These are phyloP conservation scores for Casuarina glauca DNA, from an alignment of 306 rosid genomes.

Conservation along the genomic window DNA sequence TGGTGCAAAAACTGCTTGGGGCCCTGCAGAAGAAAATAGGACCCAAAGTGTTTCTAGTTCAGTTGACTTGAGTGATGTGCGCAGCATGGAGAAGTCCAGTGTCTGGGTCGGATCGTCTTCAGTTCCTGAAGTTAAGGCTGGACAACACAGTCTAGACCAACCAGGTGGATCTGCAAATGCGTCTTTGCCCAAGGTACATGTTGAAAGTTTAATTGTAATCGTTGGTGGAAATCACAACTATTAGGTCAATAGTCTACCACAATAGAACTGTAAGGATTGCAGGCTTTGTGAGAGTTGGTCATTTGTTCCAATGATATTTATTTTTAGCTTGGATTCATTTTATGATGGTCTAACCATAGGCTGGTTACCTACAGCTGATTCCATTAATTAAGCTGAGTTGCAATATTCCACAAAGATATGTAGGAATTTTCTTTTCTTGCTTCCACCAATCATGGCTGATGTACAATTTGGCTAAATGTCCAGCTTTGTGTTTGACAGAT, in stretches of 20 bases:
- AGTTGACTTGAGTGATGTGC: conserved; percentile 36
- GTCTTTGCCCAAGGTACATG: conserved; percentile 68
- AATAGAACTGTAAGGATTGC: background rate
- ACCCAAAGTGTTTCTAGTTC: conserved; percentile 44
- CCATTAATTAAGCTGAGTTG: background rate
- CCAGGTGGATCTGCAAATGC: conserved; percentile 44
- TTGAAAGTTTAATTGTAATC: background rate
- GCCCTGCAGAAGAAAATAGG: conserved; percentile 38
- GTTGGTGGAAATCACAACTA: background rate
- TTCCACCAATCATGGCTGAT: background rate
- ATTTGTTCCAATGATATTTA: background rate
- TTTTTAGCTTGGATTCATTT: background rate
- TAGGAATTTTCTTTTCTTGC: background rate
- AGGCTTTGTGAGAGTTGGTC: background rate
- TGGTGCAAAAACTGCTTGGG: conserved; percentile 35
- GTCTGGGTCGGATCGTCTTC: conserved; percentile 56
- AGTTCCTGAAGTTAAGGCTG: conserved; percentile 41
- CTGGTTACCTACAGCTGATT: background rate
- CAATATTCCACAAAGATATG: background rate
- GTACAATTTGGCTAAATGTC: background rate
- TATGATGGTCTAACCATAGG: background rate
- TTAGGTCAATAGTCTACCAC: background rate
- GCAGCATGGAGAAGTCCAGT: conserved; percentile 38
- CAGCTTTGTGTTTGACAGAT: background rate
- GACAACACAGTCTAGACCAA: conserved; percentile 42